Percentiles rank a stretch among this genome's conserved stretches.
These are phyloP conservation scores for Clarireedia paspali DNA, from an alignment of 2,329 filamentous ascomycete genomes.

Conservation along the genomic window DNA sequence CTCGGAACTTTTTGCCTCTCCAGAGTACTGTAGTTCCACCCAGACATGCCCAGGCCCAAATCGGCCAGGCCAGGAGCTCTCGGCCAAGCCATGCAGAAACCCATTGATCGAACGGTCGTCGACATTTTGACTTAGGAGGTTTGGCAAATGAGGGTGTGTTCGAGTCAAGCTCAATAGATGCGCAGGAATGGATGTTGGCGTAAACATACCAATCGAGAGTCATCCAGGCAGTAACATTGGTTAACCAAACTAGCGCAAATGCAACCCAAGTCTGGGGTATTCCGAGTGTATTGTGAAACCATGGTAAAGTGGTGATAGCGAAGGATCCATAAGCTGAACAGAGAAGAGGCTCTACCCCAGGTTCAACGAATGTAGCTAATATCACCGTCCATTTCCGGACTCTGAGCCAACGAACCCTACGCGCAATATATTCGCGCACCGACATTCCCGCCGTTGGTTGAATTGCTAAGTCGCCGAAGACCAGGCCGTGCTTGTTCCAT, in stretches of 20 bases:
- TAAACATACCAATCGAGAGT: slow-evolving; percentile 67
- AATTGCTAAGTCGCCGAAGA: slow-evolving; percentile 78
- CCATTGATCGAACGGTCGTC: slow-evolving; percentile 62
- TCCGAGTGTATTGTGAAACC: slow-evolving; percentile 44
- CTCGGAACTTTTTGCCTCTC: slow-evolving; percentile 76
- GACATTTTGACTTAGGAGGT: slow-evolving; percentile 47
- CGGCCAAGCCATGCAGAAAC: slow-evolving; percentile 75
- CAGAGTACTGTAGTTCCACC: slow-evolving; percentile 84
- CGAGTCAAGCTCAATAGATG: slow-evolving; percentile 61
- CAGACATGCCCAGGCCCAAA: slow-evolving; percentile 85
- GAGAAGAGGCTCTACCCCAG: slow-evolving; percentile 80
- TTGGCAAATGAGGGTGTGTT: slow-evolving; percentile 69
- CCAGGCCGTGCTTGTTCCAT: slow-evolving; percentile 72
- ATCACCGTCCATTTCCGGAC: slow-evolving; percentile 93
- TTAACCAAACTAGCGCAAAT: slow-evolving; percentile 58
- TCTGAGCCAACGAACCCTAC: slow-evolving; percentile 81
- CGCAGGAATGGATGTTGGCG: slow-evolving; percentile 63
- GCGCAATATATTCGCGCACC: slow-evolving; percentile 66
- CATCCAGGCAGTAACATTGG: slow-evolving; percentile 64
- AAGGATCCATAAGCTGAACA: slow-evolving; percentile 77
- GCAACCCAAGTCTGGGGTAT: slow-evolving; percentile 60
- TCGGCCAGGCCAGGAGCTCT: slow-evolving; percentile 73
- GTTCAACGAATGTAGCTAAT: slow-evolving; percentile 83
- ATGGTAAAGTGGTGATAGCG: slow-evolving; percentile 66
- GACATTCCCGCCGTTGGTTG: slow-evolving; percentile 84